Percentiles rank a stretch among this genome's conserved stretches.
These are phyloP conservation scores for Annulohypoxylon nitens DNA, from an alignment of 495 filamentous ascomycete species.

Conservation along the genomic window DNA sequence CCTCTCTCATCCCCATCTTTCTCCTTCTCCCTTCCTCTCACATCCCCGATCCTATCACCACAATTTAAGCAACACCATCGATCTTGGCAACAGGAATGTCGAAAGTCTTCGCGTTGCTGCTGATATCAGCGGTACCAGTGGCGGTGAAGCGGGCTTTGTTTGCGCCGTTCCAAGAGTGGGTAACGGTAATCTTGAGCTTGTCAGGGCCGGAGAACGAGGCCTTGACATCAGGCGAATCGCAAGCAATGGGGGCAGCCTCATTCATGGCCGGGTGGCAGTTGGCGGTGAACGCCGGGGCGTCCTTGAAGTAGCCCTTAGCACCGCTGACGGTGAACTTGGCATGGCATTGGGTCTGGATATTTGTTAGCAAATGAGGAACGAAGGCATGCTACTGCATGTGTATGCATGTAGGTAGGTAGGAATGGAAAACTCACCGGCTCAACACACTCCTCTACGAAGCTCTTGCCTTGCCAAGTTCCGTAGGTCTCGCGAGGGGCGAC, in stretches of 20 bases:
- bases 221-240: background rate
- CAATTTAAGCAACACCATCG: conserved; percentile 19
- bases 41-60: background rate
- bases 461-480: conserved; percentile 23
- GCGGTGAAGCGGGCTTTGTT: conserved; percentile 28
- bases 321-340: conserved; percentile 29
- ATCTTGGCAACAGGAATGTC: conserved; percentile 26
- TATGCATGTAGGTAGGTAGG: background rate
- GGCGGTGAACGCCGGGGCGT: conserved; percentile 29
- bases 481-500: conserved; percentile 15
- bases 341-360: conserved; percentile 22
- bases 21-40: background rate
- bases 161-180: too few relatives aligned
- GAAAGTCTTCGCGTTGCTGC: background rate
- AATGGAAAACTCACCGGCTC: conserved; percentile 13
- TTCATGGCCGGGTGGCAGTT: conserved; percentile 22
- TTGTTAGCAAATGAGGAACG: conserved; percentile 3
- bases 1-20: background rate
- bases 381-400: background rate
- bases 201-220: conserved; percentile 4
- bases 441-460: conserved; percentile 21
- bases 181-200: background rate
- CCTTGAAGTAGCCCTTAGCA: conserved; percentile 28
- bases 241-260: conserved; percentile 12
- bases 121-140: conserved; percentile 22